Evolutionary conservation across 2,329 filamentous ascomycete genomes (phyloP).

Genomic region (Keithomyces neogunnii): DNA sequence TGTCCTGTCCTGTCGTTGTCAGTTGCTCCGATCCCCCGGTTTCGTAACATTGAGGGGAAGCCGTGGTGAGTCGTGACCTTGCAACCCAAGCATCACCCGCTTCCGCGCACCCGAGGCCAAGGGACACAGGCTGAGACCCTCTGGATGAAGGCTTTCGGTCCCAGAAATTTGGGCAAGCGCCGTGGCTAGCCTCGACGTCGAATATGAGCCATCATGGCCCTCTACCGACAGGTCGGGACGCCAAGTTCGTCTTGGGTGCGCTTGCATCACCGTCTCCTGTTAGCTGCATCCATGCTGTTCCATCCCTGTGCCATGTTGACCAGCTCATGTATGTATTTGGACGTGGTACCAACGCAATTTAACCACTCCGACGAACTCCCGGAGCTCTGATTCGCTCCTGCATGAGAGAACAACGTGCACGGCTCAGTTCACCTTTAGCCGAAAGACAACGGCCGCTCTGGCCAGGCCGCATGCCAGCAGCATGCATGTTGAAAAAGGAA

Average conservation of each 20-base stretch:
- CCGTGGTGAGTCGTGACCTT: too few species aligned
- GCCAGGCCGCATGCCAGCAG: neutral
- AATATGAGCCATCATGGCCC: neutral
- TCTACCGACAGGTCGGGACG: slow-evolving; percentile 1
- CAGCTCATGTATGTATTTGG: neutral
- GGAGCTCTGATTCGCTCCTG: neutral
- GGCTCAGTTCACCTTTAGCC: neutral
- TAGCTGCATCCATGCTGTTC: neutral
- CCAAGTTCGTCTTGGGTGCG: neutral
- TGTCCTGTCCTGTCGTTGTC: too few species aligned
- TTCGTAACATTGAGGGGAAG: too few species aligned
- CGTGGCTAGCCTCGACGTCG: neutral
- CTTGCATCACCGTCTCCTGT: neutral
- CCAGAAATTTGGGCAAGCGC: neutral
- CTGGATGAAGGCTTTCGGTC: neutral
- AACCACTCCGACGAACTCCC: neutral
- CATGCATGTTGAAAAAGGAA: too few species aligned
- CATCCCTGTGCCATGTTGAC: neutral
- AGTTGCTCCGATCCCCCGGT: too few species aligned
- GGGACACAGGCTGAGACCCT: too few species aligned
- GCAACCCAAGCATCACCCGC: too few species aligned
- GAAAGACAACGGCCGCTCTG: slow-evolving; percentile 1
- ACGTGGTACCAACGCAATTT: neutral
- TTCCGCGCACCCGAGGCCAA: too few species aligned
- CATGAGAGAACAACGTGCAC: neutral